Evolutionary conservation across 208 protist species (phyloP).

Genomic region (Herpetomonas tarakana): DNA sequence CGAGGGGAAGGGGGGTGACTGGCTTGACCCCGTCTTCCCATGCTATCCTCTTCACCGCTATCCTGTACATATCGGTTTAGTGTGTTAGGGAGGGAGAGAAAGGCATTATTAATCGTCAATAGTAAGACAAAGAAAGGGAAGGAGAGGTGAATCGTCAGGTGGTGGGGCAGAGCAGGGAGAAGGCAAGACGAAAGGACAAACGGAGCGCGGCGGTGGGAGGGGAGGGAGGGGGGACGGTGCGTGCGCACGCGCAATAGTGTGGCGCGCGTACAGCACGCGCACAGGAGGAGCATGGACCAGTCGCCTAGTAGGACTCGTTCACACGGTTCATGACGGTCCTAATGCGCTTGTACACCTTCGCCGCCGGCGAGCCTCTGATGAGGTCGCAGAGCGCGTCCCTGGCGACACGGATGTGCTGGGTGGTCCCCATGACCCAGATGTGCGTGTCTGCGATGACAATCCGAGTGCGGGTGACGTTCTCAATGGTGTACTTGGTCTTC

Average conservation of each 20-base stretch:
- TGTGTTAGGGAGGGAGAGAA: too few species aligned
- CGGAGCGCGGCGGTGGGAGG: not conserved
- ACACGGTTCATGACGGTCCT: conserved; percentile 94
- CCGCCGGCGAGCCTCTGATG: conserved; percentile 95
- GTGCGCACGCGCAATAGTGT: too few species aligned
- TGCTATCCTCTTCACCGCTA: too few species aligned
- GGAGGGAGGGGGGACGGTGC: not conserved
- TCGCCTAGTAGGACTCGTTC: conserved; percentile 91
- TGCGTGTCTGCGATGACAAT: conserved; percentile 99
- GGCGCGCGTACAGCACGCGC: too few species aligned
- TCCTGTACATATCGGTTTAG: too few species aligned
- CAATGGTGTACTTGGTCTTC: conserved; percentile 99
- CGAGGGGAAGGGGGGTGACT: too few species aligned
- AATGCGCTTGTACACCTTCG: conserved; percentile 97
- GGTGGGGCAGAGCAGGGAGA: too few species aligned
- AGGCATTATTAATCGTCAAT: too few species aligned
- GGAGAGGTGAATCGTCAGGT: too few species aligned
- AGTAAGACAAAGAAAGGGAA: too few species aligned
- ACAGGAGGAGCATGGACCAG: not conserved
- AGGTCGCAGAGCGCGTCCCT: conserved; percentile 97
- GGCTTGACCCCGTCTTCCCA: too few species aligned
- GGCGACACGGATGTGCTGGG: conserved; percentile 97
- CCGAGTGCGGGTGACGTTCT: conserved; percentile 99
- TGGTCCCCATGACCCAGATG: conserved; percentile 99
- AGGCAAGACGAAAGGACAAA: too few species aligned